Evolutionary conservation across 2,329 filamentous ascomycete species (phyloP).

Genomic region (Aspergillus luchuensis): DNA sequence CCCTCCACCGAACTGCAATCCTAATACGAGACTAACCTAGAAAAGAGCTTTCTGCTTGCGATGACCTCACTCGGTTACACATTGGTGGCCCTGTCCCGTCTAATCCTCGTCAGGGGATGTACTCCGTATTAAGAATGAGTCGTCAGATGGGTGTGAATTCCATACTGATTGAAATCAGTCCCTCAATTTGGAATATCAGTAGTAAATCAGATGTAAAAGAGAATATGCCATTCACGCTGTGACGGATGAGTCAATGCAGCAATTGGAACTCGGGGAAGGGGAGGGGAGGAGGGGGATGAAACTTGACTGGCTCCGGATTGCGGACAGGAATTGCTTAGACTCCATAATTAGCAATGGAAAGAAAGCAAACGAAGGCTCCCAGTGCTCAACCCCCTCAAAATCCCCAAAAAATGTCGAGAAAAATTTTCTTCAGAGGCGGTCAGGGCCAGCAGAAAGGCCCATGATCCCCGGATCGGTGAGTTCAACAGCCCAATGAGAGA

Average conservation of each 20-base stretch:
- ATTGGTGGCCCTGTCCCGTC: neutral
- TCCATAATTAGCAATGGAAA: constrained; percentile 7
- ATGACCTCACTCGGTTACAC: neutral
- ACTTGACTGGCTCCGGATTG: neutral
- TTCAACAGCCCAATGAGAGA: constrained; percentile 25
- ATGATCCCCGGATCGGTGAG: constrained; percentile 25
- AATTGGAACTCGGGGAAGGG: neutral
- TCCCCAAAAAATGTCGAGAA: constrained; percentile 6
- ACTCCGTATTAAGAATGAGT: too few relatives aligned
- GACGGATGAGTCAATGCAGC: neutral
- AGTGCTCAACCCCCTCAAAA: neutral
- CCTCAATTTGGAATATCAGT: too few relatives aligned
- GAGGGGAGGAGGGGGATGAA: neutral
- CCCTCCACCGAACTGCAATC: neutral
- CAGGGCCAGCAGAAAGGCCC: constrained; percentile 19
- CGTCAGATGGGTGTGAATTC: too few relatives aligned
- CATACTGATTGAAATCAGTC: too few relatives aligned
- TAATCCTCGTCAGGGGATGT: neutral
- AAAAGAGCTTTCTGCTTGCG: neutral
- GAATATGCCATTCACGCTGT: neutral
- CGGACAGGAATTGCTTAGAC: constrained; percentile 2
- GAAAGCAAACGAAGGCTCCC: constrained; percentile 10
- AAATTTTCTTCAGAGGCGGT: constrained; percentile 25
- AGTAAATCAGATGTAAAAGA: too few relatives aligned
- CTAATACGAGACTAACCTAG: neutral